Evolutionary conservation across 306 rosid genomes (phyloP), one percentile per base, ranked within the genome.

Genomic region (Mimosa pudica): DNA sequence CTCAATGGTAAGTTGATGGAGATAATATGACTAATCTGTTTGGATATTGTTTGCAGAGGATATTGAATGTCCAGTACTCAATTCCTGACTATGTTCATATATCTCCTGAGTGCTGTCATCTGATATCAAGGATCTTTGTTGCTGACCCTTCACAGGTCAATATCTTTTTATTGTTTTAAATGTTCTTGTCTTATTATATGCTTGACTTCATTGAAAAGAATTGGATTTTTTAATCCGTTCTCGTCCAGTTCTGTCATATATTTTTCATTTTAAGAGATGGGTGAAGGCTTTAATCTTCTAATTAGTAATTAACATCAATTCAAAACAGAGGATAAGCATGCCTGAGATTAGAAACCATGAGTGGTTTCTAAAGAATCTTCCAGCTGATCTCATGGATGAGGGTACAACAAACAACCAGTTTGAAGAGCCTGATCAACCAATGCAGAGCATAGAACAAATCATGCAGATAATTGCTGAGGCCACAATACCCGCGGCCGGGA

Each of bases 401-500:
- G 88, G 51, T 73, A 82, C 82, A 1, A 85, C 71, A 80, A 89
- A 88, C 47, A 86, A 80, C 80, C 93, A 89, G 55, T 93, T 88
- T 52, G 89, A 93, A 79, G 97, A 89, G 91, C 88, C 97, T 17
- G 98, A 93, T 57, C 97, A 93, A 79, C 98, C 97, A 0, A 86
- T 89, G 94, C 98, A 93, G 88, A 88, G 93, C 86, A 46, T 77
- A 2, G 94, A 93, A 69, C 78, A 78, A 51, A 93, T 91, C 87
- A 93, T 93, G 98, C 98, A 91, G 81, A 89, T 93, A 82, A 91
- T 93, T 74, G 80, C 92, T 0, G 97, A 93, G 86, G 98, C 98
- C 75, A 91, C 97, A 0, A 79, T 91, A 77, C 98, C 98, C 13
- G 92, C 94, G 5, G 94, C 70, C 5, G 97, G 97, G 80, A n/a